Percentiles rank a stretch among this genome's conserved stretches.
Evolutionary conservation across 1,139 yeast genomes (phyloP).

Genomic region (Sporopachydermia cereana): DNA sequence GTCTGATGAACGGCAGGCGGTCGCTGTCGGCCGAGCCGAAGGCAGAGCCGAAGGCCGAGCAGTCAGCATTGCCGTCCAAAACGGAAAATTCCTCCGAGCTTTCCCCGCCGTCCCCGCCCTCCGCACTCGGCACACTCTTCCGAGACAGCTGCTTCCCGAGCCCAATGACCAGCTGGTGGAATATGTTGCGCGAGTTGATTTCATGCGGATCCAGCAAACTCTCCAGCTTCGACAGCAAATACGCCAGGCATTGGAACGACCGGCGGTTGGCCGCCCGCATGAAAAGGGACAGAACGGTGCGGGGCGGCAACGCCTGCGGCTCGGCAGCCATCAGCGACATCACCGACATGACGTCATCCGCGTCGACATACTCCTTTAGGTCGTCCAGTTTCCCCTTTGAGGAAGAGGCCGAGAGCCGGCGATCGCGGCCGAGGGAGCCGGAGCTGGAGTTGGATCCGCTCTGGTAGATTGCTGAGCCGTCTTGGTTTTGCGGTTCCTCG

Average conservation of each 20-base stretch:
- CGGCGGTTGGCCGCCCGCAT: conserved; percentile 48
- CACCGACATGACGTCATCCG: conserved; percentile 12
- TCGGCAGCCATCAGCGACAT: conserved; percentile 23
- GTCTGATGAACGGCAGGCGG: conserved; percentile 26
- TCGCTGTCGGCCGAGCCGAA: not conserved
- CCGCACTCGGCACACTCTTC: not conserved
- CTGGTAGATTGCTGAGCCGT: not conserved
- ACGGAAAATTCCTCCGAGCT: not conserved
- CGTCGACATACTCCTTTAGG: conserved; percentile 14
- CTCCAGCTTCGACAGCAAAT: conserved; percentile 35
- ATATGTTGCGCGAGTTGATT: conserved; percentile 70
- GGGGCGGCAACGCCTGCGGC: conserved; percentile 17
- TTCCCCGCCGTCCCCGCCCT: not conserved
- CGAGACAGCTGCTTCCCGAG: conserved; percentile 42
- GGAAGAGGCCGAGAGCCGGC: not conserved
- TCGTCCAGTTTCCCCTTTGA: conserved; percentile 3
- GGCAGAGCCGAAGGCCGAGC: not conserved
- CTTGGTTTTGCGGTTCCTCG: conserved; percentile 19
- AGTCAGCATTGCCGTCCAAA: not conserved
- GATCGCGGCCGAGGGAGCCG: not conserved
- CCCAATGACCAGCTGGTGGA: conserved; percentile 72
- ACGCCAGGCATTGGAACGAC: conserved; percentile 46
- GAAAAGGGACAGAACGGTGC: conserved; percentile 41
- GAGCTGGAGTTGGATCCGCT: not conserved
- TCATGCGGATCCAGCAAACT: conserved; percentile 54